A percentile compares a stretch with the other conserved stretches of the same genome.
These are phyloP conservation scores for Sungouiozyma intestinalis DNA, from an alignment of 805 yeast genomes.

Conservation along the genomic window DNA sequence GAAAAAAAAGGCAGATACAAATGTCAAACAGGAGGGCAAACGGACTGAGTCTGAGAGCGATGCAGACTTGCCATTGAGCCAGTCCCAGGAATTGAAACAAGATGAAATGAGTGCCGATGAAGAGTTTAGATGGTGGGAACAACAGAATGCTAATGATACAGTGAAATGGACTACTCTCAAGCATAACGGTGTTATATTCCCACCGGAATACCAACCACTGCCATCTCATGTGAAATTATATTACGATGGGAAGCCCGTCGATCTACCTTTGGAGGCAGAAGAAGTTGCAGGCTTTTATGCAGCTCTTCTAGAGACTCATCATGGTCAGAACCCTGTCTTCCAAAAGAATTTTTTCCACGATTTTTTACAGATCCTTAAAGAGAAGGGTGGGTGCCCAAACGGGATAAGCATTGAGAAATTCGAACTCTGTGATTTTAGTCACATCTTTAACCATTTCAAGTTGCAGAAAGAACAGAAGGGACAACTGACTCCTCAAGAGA, in stretches of 20 bases:
- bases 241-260: slow-evolving; percentile 69
- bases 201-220: slow-evolving; percentile 82
- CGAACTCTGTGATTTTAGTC: slow-evolving; percentile 63
- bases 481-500: slow-evolving; percentile 57
- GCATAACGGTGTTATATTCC: slow-evolving; percentile 87
- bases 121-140: slow-evolving; percentile 69
- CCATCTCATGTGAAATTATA: slow-evolving; percentile 67
- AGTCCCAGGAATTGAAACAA: slow-evolving; percentile 16
- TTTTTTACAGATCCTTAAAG: slow-evolving; percentile 56
- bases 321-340: slow-evolving; percentile 77
- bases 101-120: slow-evolving; percentile 45
- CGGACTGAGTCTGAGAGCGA: slow-evolving; percentile 6
- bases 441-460: slow-evolving; percentile 66
- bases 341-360: slow-evolving; percentile 81
- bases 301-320: slow-evolving; percentile 80
- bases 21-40: slow-evolving; percentile 5
- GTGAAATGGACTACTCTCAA: slow-evolving; percentile 79
- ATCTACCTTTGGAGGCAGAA: slow-evolving; percentile 72
- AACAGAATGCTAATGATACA: slow-evolving; percentile 54
- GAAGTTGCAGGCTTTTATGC: slow-evolving; percentile 95
- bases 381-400: slow-evolving; percentile 51
- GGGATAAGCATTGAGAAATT: slow-evolving; percentile 44
- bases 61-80: slow-evolving; percentile 3
- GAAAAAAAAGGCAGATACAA: neutral
- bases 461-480: slow-evolving; percentile 61